Evolutionary conservation across 2,329 filamentous ascomycete species (phyloP).

Genomic region (Curvularia spicifera): DNA sequence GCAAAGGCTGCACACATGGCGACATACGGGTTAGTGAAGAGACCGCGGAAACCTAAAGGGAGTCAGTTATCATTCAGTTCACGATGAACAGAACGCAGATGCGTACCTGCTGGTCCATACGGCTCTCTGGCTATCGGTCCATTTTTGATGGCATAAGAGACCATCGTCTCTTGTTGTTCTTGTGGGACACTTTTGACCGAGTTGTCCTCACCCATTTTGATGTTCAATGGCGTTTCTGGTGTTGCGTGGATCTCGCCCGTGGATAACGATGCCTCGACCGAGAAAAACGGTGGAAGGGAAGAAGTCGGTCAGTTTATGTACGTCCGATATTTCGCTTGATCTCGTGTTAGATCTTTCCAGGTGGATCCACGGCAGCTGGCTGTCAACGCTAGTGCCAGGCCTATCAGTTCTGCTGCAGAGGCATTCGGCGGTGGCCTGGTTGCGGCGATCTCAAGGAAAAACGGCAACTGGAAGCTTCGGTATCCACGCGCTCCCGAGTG

Average conservation of each 20-base stretch:
- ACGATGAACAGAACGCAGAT: not conserved
- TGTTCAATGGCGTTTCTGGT: conserved; percentile 7
- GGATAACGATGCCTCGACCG: not conserved
- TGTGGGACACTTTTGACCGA: conserved; percentile 28
- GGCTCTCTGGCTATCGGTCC: conserved; percentile 32
- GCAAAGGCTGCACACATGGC: conserved; percentile 60
- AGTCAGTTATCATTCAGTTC: conserved; percentile 8
- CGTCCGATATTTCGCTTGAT: conserved; percentile 10
- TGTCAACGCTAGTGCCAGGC: conserved; percentile 16
- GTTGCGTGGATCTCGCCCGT: conserved; percentile 7
- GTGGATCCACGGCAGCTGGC: conserved; percentile 14
- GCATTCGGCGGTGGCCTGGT: conserved; percentile 5
- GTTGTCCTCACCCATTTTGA: conserved; percentile 24
- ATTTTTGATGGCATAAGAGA: conserved; percentile 20
- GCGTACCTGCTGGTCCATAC: conserved; percentile 43
- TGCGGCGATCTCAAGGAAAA: not conserved
- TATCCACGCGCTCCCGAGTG: not conserved
- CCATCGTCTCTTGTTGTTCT: conserved; percentile 32
- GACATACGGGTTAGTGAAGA: conserved; percentile 59
- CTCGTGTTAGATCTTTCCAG: conserved; percentile 13
- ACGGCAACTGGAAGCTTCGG: not conserved
- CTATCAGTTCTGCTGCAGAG: conserved; percentile 9
- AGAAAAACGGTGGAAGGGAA: not conserved
- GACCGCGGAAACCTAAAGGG: conserved; percentile 52
- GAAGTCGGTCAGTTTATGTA: conserved; percentile 11